phyloP scores from a whole-genome alignment of 352 stramenopile genomes.

The Pilasporangium apinafurcum region DNA sequence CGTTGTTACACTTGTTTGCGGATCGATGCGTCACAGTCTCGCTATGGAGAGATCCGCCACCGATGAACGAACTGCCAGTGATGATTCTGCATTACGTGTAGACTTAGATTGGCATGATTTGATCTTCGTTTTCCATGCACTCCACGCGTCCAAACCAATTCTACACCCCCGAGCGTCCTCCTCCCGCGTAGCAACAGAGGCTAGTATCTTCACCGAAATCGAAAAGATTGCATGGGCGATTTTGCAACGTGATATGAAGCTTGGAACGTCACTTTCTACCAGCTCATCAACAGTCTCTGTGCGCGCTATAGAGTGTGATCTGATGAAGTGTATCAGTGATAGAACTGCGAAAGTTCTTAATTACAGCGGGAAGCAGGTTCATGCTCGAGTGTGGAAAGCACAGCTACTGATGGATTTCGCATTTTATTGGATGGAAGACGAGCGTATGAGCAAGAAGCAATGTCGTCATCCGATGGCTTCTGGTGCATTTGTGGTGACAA shows the following conservation, averaged over 20 bases:
- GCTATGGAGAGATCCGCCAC: conserved; percentile 1
- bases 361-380: conserved; percentile 61
- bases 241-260: conserved; percentile 3
- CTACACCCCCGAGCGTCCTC: conserved; percentile 61
- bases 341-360: conserved; percentile 33
- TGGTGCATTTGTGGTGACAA: conserved; percentile 1
- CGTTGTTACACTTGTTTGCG: conserved; percentile 35
- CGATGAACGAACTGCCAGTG: conserved; percentile 3
- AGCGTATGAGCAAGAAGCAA: neutral
- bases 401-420: conserved; percentile 67
- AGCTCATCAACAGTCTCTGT: neutral
- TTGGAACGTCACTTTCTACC: neutral
- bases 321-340: conserved; percentile 21
- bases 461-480: neutral
- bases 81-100: conserved; percentile 2
- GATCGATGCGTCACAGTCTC: conserved; percentile 32
- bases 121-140: conserved; percentile 59
- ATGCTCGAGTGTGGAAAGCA: conserved; percentile 73
- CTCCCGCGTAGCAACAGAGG: conserved; percentile 42
- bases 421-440: conserved; percentile 54
- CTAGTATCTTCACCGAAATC: conserved; percentile 32
- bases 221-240: conserved; percentile 32
- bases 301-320: no score
- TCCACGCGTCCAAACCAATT: conserved; percentile 75
- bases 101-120: conserved; percentile 49